phyloP scores from a whole-genome alignment of 176 grass and related monocot species.

The Oryza meyeriana region DNA sequence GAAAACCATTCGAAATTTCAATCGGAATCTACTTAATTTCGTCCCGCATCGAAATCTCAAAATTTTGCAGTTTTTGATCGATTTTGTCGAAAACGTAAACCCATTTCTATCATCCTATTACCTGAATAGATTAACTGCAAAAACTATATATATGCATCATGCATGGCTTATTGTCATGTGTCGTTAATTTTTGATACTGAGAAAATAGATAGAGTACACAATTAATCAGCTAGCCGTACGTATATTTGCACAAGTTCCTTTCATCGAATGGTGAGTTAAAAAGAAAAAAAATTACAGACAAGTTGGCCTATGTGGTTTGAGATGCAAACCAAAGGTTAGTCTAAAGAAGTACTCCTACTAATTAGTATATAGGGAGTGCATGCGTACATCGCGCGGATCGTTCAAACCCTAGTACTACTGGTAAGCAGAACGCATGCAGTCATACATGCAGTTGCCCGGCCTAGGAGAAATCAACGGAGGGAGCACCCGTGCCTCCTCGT shows the following conservation, averaged over 20 bases:
- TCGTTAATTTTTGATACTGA: too few species aligned
- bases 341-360: background rate
- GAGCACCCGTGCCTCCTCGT: constrained; percentile 63
- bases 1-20: too few species aligned
- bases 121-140: too few species aligned
- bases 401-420: constrained; percentile 37
- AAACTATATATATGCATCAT: too few species aligned
- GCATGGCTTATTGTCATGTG: too few species aligned
- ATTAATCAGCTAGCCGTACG: background rate
- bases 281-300: background rate
- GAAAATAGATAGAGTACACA: too few species aligned
- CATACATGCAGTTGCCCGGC: background rate
- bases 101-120: too few species aligned
- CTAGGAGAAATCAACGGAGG: constrained; percentile 89
- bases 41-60: too few species aligned
- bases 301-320: constrained; percentile 37
- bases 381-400: constrained; percentile 12
- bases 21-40: too few species aligned
- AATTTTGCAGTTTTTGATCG: too few species aligned
- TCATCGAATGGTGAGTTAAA: constrained; percentile 11
- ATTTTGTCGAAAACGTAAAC: too few species aligned
- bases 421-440: constrained; percentile 6
- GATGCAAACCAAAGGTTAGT: constrained; percentile 28
- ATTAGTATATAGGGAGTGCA: background rate
- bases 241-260: background rate